Base-by-base conservation (phyloP, 108 stramenopile genomes). In the Cyclotella choctawhatcheeana region DNA sequence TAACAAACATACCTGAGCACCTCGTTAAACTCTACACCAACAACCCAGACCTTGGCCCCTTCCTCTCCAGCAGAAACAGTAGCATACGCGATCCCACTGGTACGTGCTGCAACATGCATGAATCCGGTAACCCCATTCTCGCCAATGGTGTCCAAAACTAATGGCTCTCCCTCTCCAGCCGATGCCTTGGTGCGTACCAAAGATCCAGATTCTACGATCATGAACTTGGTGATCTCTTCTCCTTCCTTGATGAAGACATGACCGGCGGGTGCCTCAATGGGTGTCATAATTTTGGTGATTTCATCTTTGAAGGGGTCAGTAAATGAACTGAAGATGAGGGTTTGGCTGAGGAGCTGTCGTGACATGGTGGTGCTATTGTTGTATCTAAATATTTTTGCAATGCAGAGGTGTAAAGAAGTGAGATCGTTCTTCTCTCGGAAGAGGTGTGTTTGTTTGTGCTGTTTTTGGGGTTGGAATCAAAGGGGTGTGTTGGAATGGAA, bases 211-310 rank as follows among this genome's bases (percentile, higher is more conserved):
- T 88, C 81, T 27, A 88, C 51, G 34, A 88, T 67, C n/a, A 83
- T 31, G 62, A 83, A 75, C 16, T 73, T 37, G 20, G 54, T 60
- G 16, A 83, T 72, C 20, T 27, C 48, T 27, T 65, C 60, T 2
- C 86, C 88, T 70, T 89, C 88, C n/a, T 84, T 60, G 58, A 78
- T 61, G 48, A 89, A 85, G 18, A 83, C 26, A 67, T 87, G 82
- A 12, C 83, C 85, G 22, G 85, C 81, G 10, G 73, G 70, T 40
- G 71, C 76, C 10, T 78, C 73, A 30, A 65, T 37, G 33, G 63
- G 59, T 17, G 34, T 32, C 86, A 89, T 84, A 0, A 77, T 54
- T 14, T 69, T 69, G 16, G 74, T 72, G 21, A 87, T 44, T 4
- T 69, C 74, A 44, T 81, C 69, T 32, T 81, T 74, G 53, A 81